Conservation (phyloP, 140 eudicot genomes). For the Stevia rebaudiana region DNA sequence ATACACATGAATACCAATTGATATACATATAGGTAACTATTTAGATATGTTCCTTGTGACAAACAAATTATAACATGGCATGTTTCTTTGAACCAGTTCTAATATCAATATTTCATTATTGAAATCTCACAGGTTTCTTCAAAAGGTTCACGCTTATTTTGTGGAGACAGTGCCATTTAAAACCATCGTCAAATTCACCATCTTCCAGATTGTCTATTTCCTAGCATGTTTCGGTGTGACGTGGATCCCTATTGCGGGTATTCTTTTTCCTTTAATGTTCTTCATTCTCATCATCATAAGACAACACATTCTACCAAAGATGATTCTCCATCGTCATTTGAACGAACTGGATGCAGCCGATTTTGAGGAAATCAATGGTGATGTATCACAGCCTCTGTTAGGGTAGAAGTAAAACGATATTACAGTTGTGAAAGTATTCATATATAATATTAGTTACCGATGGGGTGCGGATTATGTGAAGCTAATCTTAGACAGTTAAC, state of each 20-base stretch:
- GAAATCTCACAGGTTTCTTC: conserved; percentile 34
- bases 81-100: not conserved
- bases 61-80: no score
- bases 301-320: conserved; percentile 40
- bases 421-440: no score
- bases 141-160: conserved; percentile 35
- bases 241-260: conserved; percentile 52
- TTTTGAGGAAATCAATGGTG: conserved; percentile 34
- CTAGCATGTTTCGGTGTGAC: conserved; percentile 40
- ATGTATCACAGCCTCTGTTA: not conserved
- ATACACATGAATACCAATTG: no score
- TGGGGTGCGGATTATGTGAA: no score
- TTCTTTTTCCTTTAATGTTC: conserved; percentile 49
- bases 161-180: conserved; percentile 38
- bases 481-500: no score
- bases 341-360: conserved; percentile 45
- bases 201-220: conserved; percentile 42
- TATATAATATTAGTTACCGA: no score
- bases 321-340: conserved; percentile 31
- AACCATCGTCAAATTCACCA: conserved; percentile 32
- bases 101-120: not conserved
- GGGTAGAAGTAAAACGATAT: no score
- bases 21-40: no score
- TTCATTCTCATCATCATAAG: conserved; percentile 37
- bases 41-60: no score